A percentile compares a stretch with the other conserved stretches of the same genome.
phyloP scores from a whole-genome alignment of 1,284 basidiomycete species.

The Filobasidium uniguttulatum region DNA sequence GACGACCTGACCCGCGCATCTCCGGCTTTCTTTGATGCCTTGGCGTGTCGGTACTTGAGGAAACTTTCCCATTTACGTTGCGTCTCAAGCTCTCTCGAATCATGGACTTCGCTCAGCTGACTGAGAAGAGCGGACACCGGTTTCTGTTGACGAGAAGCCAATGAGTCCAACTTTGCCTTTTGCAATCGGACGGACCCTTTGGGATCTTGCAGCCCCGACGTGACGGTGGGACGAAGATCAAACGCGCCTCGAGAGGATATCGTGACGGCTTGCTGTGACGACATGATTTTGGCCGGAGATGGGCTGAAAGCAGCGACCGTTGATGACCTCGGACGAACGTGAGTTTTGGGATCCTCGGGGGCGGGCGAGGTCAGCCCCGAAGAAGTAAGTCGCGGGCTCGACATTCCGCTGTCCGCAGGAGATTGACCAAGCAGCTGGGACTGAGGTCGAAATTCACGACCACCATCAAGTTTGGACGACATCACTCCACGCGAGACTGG shows the following conservation, averaged over 20 bases:
- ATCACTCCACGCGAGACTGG: background rate
- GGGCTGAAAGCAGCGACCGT: conserved; percentile 27
- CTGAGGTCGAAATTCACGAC: background rate
- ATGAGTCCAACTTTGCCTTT: conserved; percentile 14
- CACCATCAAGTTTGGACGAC: background rate
- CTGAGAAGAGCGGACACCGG: conserved; percentile 62
- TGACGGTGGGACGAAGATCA: conserved; percentile 17
- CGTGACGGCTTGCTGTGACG: conserved; percentile 28
- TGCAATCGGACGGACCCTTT: conserved; percentile 2
- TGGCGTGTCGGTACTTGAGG: conserved; percentile 45
- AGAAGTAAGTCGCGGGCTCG: background rate
- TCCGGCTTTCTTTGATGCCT: conserved; percentile 17
- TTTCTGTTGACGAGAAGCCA: conserved; percentile 39
- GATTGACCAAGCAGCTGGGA: background rate
- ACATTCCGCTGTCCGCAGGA: background rate
- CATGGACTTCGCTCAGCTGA: conserved; percentile 75
- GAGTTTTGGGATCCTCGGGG: background rate
- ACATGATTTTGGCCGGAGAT: conserved; percentile 33
- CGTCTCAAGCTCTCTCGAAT: conserved; percentile 58
- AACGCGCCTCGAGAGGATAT: conserved; percentile 28
- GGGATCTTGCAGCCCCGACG: conserved; percentile 11
- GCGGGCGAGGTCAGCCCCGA: background rate
- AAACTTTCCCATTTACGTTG: conserved; percentile 80
- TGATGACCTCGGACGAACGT: conserved; percentile 20
- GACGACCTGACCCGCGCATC: conserved; percentile 21